Evolutionary conservation across 129 eudicot genomes (phyloP), one percentile per base, ranked within the genome.

Genomic region (Artemisia annua): DNA sequence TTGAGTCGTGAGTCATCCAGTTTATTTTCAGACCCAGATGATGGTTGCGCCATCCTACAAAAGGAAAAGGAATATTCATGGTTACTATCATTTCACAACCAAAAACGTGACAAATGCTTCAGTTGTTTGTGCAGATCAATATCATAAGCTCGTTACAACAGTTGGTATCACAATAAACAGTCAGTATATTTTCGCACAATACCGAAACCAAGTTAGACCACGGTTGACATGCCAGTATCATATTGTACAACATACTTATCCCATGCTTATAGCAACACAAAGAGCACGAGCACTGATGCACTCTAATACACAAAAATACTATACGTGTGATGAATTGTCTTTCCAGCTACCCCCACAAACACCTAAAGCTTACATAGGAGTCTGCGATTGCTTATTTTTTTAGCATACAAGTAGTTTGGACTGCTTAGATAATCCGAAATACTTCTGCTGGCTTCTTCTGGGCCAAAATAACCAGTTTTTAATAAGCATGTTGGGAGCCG

Each of bases 1-100:
- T 30, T 43, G 16, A 63, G 48, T 44, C 46, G 79, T 49, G 67
- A 75, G 5, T 13, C 48, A 30, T 59, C 44, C 39, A 28, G 51
- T 69, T 72, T 68, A 13, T 8, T 64, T 44, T 68, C 71, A 59
- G 56, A 69, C 82, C 78, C 83, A 70, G 77, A 76, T 54, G 75
- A 28, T 48, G 22, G 22, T 20, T 78, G 72, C 12, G 51, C 73
- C 78, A 78, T 78, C 72, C 82, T 78, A 57, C 63, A 61, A 9
- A 61, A 28, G 30, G 14, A 13, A 18, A 22, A 26, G 11, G 14
- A 24, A 11, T 51, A 57, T 7, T 49, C 75, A 18, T 58, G 62
- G 63, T 66, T 57, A 66, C 20, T 55, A 5, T 74, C 61, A 32
- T 10, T 62, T 16, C 78, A 73, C 32, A 35, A 48, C 49, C 55